These are phyloP conservation scores for Chrysopogon serrulatus DNA, from an alignment of 176 grass and related monocot species.

Conservation along the genomic window DNA sequence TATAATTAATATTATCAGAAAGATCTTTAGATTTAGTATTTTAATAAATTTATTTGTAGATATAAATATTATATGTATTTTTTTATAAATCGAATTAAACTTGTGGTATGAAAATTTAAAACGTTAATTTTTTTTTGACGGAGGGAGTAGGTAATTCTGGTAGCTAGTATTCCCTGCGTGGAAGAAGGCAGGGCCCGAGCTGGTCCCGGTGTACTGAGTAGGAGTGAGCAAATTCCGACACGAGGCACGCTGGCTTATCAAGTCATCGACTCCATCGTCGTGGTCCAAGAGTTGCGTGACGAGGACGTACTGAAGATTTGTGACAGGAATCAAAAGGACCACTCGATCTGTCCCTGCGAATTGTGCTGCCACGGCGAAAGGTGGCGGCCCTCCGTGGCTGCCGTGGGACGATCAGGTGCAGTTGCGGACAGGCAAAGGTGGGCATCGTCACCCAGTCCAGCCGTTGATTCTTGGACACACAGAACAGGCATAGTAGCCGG, in stretches of 20 bases:
- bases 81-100: no score
- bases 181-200: constrained; percentile 14
- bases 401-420: not conserved
- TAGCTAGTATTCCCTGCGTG: no score
- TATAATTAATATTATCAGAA: no score
- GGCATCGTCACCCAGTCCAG: not conserved
- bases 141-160: no score
- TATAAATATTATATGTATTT: no score
- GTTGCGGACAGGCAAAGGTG: not conserved
- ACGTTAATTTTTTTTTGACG: no score
- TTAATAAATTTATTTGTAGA: no score
- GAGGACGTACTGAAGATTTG: not conserved
- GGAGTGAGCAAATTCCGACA: no score
- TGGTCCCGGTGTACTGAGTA: no score
- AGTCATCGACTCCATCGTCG: not conserved
- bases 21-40: no score
- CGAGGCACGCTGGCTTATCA: no score
- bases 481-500: not conserved
- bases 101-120: no score
- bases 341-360: not conserved
- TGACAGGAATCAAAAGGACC: not conserved
- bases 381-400: not conserved
- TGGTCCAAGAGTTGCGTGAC: not conserved
- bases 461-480: not conserved
- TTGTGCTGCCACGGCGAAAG: not conserved